phyloP scores from a whole-genome alignment of 805 yeast species.

The Lipomyces kockii region DNA sequence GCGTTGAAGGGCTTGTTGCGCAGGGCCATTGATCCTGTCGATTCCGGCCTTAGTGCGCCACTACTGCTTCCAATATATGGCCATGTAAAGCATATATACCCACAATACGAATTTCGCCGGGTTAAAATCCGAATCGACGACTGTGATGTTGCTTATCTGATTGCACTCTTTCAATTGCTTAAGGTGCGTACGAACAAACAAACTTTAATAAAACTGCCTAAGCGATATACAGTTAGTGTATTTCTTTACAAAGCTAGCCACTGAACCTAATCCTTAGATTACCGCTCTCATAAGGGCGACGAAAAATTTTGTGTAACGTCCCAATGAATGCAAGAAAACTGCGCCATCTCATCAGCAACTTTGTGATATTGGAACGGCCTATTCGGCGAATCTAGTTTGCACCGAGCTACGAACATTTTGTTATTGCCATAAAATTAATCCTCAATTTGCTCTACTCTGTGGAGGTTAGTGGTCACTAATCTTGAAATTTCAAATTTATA shows the following conservation, averaged over 20 bases:
- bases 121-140: neutral
- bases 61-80: slow-evolving; percentile 15
- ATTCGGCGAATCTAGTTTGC: neutral
- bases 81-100: neutral
- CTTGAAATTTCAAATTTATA: neutral
- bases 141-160: neutral
- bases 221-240: neutral
- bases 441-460: neutral
- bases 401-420: neutral
- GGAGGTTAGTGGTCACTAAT: neutral
- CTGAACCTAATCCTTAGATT: neutral
- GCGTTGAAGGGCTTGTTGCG: neutral
- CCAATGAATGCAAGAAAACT: neutral
- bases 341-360: neutral
- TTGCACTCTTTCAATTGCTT: too few species aligned
- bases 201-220: neutral
- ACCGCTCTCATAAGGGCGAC: neutral
- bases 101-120: neutral
- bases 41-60: neutral
- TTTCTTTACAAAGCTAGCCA: neutral
- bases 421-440: too few species aligned
- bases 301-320: neutral
- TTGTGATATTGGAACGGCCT: neutral
- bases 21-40: slow-evolving; percentile 7
- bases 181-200: neutral